Base-by-base conservation (phyloP, 306 rosid species). In the Quercus engelmannii region DNA sequence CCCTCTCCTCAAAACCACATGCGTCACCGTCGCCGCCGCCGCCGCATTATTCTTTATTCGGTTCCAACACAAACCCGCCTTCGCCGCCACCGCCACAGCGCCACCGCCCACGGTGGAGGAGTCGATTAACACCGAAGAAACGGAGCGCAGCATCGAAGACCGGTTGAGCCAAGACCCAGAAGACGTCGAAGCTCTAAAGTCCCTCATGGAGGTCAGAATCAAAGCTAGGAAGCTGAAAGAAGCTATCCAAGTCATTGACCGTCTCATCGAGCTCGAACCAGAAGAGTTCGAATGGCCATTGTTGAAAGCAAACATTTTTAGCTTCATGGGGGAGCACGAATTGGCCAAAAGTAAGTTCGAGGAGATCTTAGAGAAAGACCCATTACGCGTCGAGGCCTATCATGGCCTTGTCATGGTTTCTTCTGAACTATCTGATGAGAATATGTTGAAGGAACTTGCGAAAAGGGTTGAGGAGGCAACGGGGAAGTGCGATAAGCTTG, bases 371-470 rank as follows among this genome's bases (percentile, higher is more conserved):
- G 52, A 63, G 59, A 87, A 77, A 26, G 96, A 95, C 41, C 93
- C 96, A 5, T 82, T 86, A 54, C 73, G 82, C 1, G 89, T 90
- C 0, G 96, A 90, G 73, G 98, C 98, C 10, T 90, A 83, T 59
- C 98, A 92, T 23, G 98, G 99, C 23, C 94, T 95, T 18, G 81
- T 89, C 1, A 82, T 89, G 97, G 83, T 83, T 2, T 70, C 79
- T 19, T 85, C 88, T 10, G 85, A 93, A 35, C 38, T 33, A 15
- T 56, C 83, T 33, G 78, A 86, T 0, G 82, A 68, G 67, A 68
- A 70, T 69, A 67, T 89, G 6, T 70, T 86, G 73, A 25, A 76
- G 33, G 78, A n/a, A 5, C 79, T 90, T 54, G 25, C 83, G 78
- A 82, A 73, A 52, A 87, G 92, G 76, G 68, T 93, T 11, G 92